Conservation (phyloP, 2,329 filamentous ascomycete genomes). For the Phoma herbarum region DNA sequence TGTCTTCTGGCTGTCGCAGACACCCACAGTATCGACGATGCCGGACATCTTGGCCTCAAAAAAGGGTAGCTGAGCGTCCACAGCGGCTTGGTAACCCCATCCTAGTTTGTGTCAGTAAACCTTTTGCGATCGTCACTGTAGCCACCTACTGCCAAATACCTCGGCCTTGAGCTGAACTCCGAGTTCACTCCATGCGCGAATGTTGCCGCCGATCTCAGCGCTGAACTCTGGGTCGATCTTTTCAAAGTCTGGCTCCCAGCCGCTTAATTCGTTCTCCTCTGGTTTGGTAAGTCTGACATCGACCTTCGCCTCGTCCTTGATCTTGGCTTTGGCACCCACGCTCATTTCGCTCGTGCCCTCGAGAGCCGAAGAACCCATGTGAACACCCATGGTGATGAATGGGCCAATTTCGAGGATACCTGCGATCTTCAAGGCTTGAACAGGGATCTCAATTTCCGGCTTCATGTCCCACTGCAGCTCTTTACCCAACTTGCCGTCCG, state of each 20-base stretch:
- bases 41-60: slow-evolving; percentile 29
- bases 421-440: slow-evolving; percentile 31
- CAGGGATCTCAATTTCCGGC: slow-evolving; percentile 35
- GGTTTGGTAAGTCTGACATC: slow-evolving; percentile 21
- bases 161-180: slow-evolving; percentile 34
- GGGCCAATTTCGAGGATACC: slow-evolving; percentile 33
- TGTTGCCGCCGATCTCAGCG: slow-evolving; percentile 27
- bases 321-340: slow-evolving; percentile 30
- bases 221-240: slow-evolving; percentile 31
- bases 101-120: slow-evolving; percentile 11
- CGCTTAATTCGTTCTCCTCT: slow-evolving; percentile 28
- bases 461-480: slow-evolving; percentile 30
- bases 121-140: background rate
- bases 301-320: slow-evolving; percentile 30
- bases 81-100: slow-evolving; percentile 35
- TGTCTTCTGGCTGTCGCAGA: slow-evolving; percentile 31
- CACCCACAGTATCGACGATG: slow-evolving; percentile 22
- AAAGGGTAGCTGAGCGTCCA: slow-evolving; percentile 34
- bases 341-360: slow-evolving; percentile 25
- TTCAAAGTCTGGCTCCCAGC: slow-evolving; percentile 32
- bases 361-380: slow-evolving; percentile 31
- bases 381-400: slow-evolving; percentile 33
- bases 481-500: slow-evolving; percentile 34
- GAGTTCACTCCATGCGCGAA: slow-evolving; percentile 34
- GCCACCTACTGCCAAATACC: slow-evolving; percentile 26